Evolutionary conservation across 306 rosid species (phyloP).

Genomic region (Mimosa pudica): DNA sequence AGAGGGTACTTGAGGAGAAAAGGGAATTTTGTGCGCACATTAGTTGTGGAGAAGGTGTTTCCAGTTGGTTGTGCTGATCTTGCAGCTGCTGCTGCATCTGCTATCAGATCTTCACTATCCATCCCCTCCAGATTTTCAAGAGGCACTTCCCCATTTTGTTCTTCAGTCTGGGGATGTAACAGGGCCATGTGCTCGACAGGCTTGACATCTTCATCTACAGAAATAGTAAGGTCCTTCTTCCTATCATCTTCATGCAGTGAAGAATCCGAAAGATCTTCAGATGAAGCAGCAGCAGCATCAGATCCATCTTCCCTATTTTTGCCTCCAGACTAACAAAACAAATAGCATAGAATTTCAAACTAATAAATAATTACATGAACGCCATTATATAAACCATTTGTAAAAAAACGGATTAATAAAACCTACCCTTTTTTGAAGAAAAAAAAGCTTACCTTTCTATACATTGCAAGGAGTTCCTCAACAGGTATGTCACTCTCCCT

Average conservation of each 20-base stretch:
- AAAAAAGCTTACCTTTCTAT: conserved; percentile 57
- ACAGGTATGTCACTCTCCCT: conserved; percentile 87
- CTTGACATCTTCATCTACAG: conserved; percentile 56
- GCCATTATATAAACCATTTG: conserved; percentile 25
- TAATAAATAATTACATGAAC: conserved; percentile 22
- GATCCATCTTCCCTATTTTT: conserved; percentile 56
- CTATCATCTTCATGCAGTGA: conserved; percentile 51
- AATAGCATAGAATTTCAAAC: neutral
- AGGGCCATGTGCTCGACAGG: conserved; percentile 46
- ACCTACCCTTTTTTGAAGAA: conserved; percentile 33
- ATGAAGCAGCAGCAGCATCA: conserved; percentile 67
- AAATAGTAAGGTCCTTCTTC: conserved; percentile 44
- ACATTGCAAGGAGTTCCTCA: conserved; percentile 95
- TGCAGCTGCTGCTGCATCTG: conserved; percentile 99
- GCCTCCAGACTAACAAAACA: conserved; percentile 51
- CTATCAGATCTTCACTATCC: conserved; percentile 81
- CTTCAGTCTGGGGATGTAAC: conserved; percentile 52
- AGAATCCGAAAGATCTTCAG: conserved; percentile 59
- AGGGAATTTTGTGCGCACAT: conserved; percentile 94
- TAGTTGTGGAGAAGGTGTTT: conserved; percentile 94
- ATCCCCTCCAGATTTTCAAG: conserved; percentile 50
- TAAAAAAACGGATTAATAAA: conserved; percentile 40
- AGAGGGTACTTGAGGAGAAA: conserved; percentile 88
- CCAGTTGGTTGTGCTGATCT: conserved; percentile 99
- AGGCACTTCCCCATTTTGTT: conserved; percentile 45